phyloP scores from a whole-genome alignment of 2,329 filamentous ascomycete species.

The Aspergillus udagawae region DNA sequence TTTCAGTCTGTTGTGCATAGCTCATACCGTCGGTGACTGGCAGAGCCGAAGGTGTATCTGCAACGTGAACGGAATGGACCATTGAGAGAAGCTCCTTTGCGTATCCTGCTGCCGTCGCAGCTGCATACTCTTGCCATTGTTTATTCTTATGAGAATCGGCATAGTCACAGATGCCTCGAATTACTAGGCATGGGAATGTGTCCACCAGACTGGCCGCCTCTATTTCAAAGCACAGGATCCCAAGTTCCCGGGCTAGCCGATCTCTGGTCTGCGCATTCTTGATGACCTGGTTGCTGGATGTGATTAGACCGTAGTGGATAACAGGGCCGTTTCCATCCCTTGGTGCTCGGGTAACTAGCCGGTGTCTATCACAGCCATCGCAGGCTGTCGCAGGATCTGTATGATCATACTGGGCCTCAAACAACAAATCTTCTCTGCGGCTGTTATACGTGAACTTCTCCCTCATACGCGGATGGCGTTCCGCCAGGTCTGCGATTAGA shows the following conservation, averaged over 20 bases:
- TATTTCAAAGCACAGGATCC: background rate
- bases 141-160: conserved; percentile 12
- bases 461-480: background rate
- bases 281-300: background rate
- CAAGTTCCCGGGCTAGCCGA: background rate
- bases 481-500: background rate
- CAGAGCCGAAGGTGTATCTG: background rate
- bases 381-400: background rate
- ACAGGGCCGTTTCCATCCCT: background rate
- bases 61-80: background rate
- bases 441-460: background rate
- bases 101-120: conserved; percentile 11
- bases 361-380: background rate
- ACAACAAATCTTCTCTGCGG: background rate
- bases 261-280: background rate
- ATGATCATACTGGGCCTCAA: background rate
- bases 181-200: conserved; percentile 5
- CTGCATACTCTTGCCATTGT: conserved; percentile 12
- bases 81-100: conserved; percentile 1
- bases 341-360: background rate
- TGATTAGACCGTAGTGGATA: background rate
- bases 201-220: conserved; percentile 5
- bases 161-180: conserved; percentile 12
- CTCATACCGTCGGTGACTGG: background rate
- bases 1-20: background rate